These are phyloP conservation scores for Smittium culicis DNA, from an alignment of 371 early-diverging fungal species.

Conservation along the genomic window DNA sequence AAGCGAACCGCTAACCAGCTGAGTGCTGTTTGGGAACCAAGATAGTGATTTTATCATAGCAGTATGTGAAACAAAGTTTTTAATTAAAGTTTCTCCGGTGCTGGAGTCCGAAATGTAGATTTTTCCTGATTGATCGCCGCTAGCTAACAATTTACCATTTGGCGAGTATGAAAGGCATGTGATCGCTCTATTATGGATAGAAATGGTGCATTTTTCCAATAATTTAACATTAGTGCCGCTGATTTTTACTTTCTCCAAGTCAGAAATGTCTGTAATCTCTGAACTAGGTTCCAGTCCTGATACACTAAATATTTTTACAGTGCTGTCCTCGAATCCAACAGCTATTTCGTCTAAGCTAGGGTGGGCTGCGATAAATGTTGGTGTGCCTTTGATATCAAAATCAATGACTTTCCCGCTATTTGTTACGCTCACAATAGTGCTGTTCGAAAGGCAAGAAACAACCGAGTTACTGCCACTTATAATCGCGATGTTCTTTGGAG, in stretches of 20 bases:
- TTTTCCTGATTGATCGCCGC: conserved; percentile 67
- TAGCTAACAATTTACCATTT: conserved; percentile 52
- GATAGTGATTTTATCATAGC: conserved; percentile 64
- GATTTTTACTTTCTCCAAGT: background rate
- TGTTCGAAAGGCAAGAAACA: background rate
- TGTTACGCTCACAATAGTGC: background rate
- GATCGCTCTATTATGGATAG: conserved; percentile 41
- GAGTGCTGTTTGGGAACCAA: conserved; percentile 63
- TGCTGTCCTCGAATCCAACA: conserved; percentile 5
- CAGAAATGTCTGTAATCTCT: background rate
- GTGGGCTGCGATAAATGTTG: background rate
- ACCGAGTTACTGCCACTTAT: background rate
- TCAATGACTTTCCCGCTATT: background rate
- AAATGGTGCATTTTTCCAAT: conserved; percentile 7
- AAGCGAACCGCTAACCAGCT: conserved; percentile 66
- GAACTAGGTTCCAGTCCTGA: background rate
- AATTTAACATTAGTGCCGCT: background rate
- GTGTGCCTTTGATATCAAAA: background rate
- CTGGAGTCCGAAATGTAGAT: conserved; percentile 56
- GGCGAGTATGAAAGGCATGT: conserved; percentile 66
- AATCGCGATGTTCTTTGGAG: background rate
- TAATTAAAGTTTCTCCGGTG: conserved; percentile 31
- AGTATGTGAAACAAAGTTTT: conserved; percentile 78
- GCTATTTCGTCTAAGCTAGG: background rate
- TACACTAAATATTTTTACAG: conserved; percentile 11